Base-by-base conservation (phyloP, 164 flowering plant species). In the Euptelea pleiosperma region DNA sequence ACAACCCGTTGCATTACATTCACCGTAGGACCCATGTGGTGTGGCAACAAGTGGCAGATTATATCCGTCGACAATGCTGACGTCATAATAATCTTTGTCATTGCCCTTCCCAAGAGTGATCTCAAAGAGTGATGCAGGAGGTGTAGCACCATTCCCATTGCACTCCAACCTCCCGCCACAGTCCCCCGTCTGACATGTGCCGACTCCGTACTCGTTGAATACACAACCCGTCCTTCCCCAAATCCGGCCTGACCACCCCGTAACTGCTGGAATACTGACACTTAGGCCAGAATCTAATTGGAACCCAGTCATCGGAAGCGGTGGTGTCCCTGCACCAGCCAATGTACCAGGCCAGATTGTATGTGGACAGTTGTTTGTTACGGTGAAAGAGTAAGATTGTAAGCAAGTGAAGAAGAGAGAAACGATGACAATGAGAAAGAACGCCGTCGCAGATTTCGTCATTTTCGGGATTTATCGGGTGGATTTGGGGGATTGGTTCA, bases 261-360 rank as follows among this genome's bases (percentile, higher is more conserved):
- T 79, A 48, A 50, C 40, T 0, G 73, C 21, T 1, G 76, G 60
- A 29, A 85, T 63, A 2, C 49, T 48, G 19, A 68, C 60, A 34
- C 70, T 79, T 39, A 63, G 57, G 5, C 89, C 89, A 0, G 87
- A 51, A 26, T 78, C 78, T 39, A 90, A 34, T 25, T 35, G 71
- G 55, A 90, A 87, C 36, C 97, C 95, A 0, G 89, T 84, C 0
- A 73, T 67, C 0, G 81, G 58, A 11, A 90, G 83, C 14, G 34
- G 79, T 3, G 85, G 87, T 0, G 82, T 71, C 7, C 95, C 90
- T 0, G 87, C 49, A 8, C 89, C 87, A 0, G 96, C 68, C 0
- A 85, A 75, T 21, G 87, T 90, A 2, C 82, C 95, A 0, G 95
- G 93, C 97, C 97, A 90, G 58, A 90, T 85, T 16, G 91, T 80